phyloP scores from a whole-genome alignment of 306 rosid genomes.

The Rosa multiflora region DNA sequence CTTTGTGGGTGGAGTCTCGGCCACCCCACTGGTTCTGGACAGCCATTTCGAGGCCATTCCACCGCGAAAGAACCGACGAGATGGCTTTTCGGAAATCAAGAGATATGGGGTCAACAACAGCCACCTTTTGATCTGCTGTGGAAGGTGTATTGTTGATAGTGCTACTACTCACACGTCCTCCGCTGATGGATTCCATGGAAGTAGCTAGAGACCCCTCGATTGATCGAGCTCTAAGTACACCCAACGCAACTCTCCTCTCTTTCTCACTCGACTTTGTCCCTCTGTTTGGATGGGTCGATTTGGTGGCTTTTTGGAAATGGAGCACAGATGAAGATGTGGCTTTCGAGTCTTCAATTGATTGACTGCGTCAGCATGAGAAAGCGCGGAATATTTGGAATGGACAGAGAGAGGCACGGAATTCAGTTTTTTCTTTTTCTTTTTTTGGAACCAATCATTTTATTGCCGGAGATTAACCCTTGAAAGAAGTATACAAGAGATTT shows the following conservation, averaged over 20 bases:
- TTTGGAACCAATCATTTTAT: no score
- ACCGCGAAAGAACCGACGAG: constrained; percentile 52
- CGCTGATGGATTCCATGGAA: constrained; percentile 23
- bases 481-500: no score
- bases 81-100: constrained; percentile 26
- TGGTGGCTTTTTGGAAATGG: background rate
- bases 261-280: background rate
- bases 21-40: constrained; percentile 74
- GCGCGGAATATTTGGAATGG: background rate
- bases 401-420: background rate
- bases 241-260: background rate
- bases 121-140: background rate
- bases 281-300: no score
- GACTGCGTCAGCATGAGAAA: background rate
- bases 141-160: background rate
- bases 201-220: background rate
- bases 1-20: constrained; percentile 58
- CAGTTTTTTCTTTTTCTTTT: no score
- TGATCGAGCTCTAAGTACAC: no score
- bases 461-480: no score
- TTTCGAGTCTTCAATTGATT: background rate
- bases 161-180: background rate
- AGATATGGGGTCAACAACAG: background rate
- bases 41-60: constrained; percentile 82
- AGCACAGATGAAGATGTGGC: background rate